These are phyloP conservation scores for Stagonosporopsis cucurbitacearum DNA, from an alignment of 2,329 filamentous ascomycete genomes.

Conservation along the genomic window DNA sequence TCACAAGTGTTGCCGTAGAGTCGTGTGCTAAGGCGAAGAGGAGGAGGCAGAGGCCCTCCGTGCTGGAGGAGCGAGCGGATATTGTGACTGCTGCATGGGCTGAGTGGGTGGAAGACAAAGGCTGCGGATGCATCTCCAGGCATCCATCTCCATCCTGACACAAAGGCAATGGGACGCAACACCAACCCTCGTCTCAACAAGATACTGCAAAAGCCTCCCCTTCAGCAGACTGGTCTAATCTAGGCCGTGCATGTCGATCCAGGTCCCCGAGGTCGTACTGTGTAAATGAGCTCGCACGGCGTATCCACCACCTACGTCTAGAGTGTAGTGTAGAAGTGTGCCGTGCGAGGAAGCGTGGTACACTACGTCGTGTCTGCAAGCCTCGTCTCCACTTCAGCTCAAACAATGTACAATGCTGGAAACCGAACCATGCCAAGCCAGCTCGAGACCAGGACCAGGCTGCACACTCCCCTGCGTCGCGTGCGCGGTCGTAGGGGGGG, in stretches of 20 bases:
- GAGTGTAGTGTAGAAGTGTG: not conserved
- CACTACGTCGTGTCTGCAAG: not conserved
- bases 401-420: not conserved
- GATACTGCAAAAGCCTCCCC: not conserved
- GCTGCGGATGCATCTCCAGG: too few relatives aligned
- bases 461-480: not conserved
- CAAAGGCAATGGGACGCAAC: not conserved
- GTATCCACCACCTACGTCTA: not conserved
- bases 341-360: not conserved
- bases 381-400: not conserved
- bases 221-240: not conserved
- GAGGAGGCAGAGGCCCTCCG: not conserved
- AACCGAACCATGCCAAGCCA: not conserved
- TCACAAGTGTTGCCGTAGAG: not conserved
- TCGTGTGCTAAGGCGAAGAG: not conserved
- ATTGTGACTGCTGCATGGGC: not conserved
- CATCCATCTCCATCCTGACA: too few relatives aligned
- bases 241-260: not conserved
- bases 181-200: not conserved
- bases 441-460: not conserved
- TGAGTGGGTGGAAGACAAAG: too few relatives aligned
- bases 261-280: not conserved
- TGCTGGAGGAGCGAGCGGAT: not conserved
- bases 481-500: not conserved
- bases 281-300: not conserved